phyloP scores from a whole-genome alignment of 441 rosid genomes.

The Raphanus hybrid region DNA sequence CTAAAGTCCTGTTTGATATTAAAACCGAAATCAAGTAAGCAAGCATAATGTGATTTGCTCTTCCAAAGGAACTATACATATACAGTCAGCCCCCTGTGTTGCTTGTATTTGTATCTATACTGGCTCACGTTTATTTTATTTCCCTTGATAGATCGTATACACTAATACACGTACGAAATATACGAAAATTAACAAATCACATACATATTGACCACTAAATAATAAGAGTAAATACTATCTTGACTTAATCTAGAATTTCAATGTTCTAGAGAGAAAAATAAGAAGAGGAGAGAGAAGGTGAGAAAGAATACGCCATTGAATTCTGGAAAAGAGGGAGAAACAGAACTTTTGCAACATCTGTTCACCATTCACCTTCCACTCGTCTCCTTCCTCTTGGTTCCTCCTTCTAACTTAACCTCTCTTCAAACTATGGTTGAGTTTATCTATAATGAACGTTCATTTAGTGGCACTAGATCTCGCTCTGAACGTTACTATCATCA shows the following conservation, averaged over 20 bases:
- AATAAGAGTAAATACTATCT: slow-evolving; percentile 24
- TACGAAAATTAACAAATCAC: background rate
- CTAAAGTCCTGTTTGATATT: background rate
- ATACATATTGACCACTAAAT: slow-evolving; percentile 31
- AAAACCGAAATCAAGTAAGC: background rate
- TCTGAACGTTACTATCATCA: slow-evolving; percentile 25
- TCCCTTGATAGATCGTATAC: slow-evolving; percentile 8
- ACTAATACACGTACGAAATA: background rate
- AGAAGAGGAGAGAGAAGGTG: slow-evolving; percentile 14
- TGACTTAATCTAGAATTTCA: slow-evolving; percentile 27
- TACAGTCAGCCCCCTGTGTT: background rate
- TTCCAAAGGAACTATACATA: background rate
- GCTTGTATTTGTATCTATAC: slow-evolving; percentile 10
- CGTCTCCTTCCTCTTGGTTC: slow-evolving; percentile 59
- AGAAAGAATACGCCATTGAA: slow-evolving; percentile 66
- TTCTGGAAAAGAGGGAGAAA: slow-evolving; percentile 48
- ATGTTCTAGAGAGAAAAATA: slow-evolving; percentile 21
- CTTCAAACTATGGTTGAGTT: slow-evolving; percentile 47
- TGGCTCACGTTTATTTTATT: background rate
- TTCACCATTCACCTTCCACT: slow-evolving; percentile 58
- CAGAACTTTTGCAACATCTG: slow-evolving; percentile 91
- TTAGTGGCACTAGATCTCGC: slow-evolving; percentile 13
- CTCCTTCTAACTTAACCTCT: slow-evolving; percentile 32
- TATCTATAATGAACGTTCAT: slow-evolving; percentile 5
- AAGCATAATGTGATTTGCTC: slow-evolving; percentile 1